Conservation (phyloP, 441 rosid genomes). For the Brassica hybrid region DNA sequence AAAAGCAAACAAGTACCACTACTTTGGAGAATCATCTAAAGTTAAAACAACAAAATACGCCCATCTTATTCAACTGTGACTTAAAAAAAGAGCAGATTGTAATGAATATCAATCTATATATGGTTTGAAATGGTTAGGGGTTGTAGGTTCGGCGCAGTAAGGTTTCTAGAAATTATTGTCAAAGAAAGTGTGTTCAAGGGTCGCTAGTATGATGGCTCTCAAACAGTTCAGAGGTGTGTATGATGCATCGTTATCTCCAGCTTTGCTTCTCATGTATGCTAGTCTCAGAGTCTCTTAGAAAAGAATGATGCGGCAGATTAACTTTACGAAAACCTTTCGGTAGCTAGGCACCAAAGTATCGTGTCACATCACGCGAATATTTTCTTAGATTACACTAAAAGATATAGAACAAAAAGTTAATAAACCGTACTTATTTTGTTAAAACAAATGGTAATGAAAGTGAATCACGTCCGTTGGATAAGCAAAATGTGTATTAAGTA, state of each 20-base stretch:
- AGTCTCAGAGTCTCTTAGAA: background rate
- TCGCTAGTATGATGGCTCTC: background rate
- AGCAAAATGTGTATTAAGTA: background rate
- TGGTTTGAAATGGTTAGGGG: background rate
- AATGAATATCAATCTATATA: background rate
- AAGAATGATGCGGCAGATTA: background rate
- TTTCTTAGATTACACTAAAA: background rate
- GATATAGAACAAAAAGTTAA: background rate
- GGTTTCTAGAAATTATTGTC: slow-evolving; percentile 6
- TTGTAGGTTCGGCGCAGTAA: background rate
- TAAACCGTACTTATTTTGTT: background rate
- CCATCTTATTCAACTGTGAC: background rate
- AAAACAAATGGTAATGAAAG: background rate
- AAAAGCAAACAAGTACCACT: slow-evolving; percentile 1
- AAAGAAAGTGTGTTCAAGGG: background rate
- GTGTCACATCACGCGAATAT: background rate
- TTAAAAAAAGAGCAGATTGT: background rate
- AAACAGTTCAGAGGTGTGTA: background rate
- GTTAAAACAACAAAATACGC: background rate
- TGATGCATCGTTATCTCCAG: background rate
- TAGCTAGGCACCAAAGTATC: slow-evolving; percentile 2
- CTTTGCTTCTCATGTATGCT: slow-evolving; percentile 1
- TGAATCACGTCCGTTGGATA: background rate
- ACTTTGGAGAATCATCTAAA: background rate
- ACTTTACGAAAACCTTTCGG: background rate